Conservation (phyloP, 371 early-diverging fungal genomes). For the Mortierella polycephala region DNA sequence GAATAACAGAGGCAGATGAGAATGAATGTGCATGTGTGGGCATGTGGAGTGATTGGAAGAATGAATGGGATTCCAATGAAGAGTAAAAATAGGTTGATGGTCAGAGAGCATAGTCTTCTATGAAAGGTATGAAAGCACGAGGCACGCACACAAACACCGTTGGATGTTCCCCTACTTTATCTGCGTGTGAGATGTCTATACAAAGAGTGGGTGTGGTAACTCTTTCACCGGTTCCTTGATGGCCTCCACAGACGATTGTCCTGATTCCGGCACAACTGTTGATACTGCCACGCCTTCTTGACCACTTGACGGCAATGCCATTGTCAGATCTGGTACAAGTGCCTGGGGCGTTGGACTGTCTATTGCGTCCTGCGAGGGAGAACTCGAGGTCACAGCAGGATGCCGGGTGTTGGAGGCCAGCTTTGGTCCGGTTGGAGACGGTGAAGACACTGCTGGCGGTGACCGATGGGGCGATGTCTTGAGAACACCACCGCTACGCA, state of each 20-base stretch:
- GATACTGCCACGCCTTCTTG: neutral
- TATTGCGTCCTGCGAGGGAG: constrained; percentile 1
- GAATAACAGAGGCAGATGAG: no score
- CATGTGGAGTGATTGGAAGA: no score
- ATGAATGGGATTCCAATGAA: no score
- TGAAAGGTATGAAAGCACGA: no score
- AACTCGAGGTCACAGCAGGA: neutral
- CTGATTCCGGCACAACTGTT: neutral
- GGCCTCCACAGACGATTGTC: constrained; percentile 5
- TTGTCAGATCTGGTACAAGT: constrained; percentile 18
- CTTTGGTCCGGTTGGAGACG: constrained; percentile 1
- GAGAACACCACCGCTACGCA: constrained; percentile 4
- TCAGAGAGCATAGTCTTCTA: no score
- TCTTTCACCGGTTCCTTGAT: constrained; percentile 34
- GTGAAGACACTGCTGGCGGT: constrained; percentile 19
- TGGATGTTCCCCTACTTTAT: neutral
- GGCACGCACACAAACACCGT: no score
- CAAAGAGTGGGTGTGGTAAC: constrained; percentile 48
- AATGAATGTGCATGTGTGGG: no score
- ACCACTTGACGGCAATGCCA: constrained; percentile 7
- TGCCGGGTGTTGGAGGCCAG: constrained; percentile 10
- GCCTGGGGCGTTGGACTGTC: constrained; percentile 5
- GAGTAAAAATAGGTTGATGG: no score
- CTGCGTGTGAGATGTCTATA: constrained; percentile 10
- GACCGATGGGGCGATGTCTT: neutral